Percentiles rank a stretch among this genome's conserved stretches.
Evolutionary conservation across 257 asterid species (phyloP).

Genomic region (Paraleonurus japonicus): DNA sequence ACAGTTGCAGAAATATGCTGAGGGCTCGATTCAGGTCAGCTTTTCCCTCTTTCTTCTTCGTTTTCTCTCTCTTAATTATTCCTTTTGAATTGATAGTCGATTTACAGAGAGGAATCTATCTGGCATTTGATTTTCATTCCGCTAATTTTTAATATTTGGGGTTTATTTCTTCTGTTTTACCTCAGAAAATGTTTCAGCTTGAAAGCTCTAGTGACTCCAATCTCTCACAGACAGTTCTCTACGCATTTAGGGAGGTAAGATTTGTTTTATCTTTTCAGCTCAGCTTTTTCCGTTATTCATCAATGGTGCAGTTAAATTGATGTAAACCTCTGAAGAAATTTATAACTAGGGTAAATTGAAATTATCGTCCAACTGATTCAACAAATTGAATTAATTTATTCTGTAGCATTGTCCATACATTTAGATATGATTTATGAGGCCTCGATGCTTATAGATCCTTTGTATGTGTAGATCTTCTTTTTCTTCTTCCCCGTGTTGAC

Average conservation of each 20-base stretch:
- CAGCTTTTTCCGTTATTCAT: neutral
- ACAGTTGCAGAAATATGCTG: slow-evolving; percentile 32
- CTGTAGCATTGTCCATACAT: neutral
- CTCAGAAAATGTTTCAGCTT: slow-evolving; percentile 29
- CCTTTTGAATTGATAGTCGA: neutral
- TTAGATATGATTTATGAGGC: neutral
- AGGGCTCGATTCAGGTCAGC: slow-evolving; percentile 40
- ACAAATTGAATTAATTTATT: neutral
- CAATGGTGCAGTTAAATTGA: neutral
- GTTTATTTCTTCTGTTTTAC: neutral
- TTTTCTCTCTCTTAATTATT: neutral
- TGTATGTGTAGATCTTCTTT: neutral
- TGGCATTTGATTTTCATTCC: slow-evolving; percentile 17
- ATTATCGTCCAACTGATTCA: neutral
- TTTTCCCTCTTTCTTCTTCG: neutral
- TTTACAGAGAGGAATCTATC: slow-evolving; percentile 15
- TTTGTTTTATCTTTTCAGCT: neutral
- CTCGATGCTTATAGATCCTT: neutral
- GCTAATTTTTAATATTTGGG: neutral
- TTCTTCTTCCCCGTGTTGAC: neutral
- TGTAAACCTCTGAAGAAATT: too few relatives aligned
- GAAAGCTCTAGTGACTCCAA: slow-evolving; percentile 21
- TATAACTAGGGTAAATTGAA: neutral
- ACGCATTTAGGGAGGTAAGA: slow-evolving; percentile 32
- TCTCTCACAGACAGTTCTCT: slow-evolving; percentile 34